Percentiles rank a stretch among this genome's conserved stretches.
Conservation (phyloP, 345 rosid genomes). For the Sisymbrium irio region DNA sequence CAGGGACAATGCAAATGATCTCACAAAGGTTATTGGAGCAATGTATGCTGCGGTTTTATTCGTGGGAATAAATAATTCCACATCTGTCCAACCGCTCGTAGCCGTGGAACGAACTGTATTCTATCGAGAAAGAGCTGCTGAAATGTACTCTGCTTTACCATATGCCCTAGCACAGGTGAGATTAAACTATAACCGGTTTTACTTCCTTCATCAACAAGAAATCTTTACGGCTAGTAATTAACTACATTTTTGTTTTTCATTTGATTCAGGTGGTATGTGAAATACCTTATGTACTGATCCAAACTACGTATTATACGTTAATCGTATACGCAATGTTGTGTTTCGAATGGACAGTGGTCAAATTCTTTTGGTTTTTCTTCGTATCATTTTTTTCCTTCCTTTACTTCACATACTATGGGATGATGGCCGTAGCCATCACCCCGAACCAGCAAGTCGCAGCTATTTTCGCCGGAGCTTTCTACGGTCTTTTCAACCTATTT, state of each 20-base stretch:
- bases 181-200: neutral
- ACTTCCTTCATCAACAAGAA: slow-evolving; percentile 1
- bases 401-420: slow-evolving; percentile 92
- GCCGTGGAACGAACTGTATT: slow-evolving; percentile 68
- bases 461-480: slow-evolving; percentile 71
- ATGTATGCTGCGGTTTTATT: slow-evolving; percentile 65
- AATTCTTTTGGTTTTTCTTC: slow-evolving; percentile 84
- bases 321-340: slow-evolving; percentile 76
- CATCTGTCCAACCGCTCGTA: slow-evolving; percentile 64
- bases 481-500: slow-evolving; percentile 71
- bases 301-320: slow-evolving; percentile 56
- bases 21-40: slow-evolving; percentile 63
- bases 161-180: slow-evolving; percentile 64
- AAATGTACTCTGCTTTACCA: slow-evolving; percentile 69
- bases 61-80: slow-evolving; percentile 64
- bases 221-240: neutral
- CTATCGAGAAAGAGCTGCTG: slow-evolving; percentile 71
- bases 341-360: slow-evolving; percentile 71
- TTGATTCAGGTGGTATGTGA: slow-evolving; percentile 61
- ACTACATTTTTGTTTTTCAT: neutral
- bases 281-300: slow-evolving; percentile 66
- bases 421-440: slow-evolving; percentile 86
- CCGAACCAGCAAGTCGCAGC: slow-evolving; percentile 88
- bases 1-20: slow-evolving; percentile 47
- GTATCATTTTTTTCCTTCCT: slow-evolving; percentile 82